Conservation (phyloP, 2,329 filamentous ascomycete species). For the Lomentospora prolificans region DNA sequence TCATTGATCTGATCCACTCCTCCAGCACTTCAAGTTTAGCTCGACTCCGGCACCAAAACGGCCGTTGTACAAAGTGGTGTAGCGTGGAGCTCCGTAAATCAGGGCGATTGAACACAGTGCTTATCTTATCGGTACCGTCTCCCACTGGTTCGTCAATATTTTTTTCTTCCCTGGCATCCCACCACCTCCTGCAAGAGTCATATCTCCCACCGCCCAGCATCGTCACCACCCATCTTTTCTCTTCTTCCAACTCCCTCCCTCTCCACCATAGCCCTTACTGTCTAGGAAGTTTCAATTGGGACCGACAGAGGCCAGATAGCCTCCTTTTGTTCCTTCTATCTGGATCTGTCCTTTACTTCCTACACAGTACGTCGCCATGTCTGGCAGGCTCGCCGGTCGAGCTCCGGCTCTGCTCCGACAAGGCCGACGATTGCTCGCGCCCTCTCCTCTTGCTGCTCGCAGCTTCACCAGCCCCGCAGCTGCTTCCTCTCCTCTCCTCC, state of each 20-base stretch:
- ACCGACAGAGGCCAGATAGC: neutral
- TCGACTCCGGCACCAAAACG: neutral
- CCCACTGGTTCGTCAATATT: conserved; percentile 7
- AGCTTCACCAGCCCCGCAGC: conserved; percentile 25
- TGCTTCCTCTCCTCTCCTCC: neutral
- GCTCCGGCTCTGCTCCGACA: conserved; percentile 49
- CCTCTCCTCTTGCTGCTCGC: conserved; percentile 26
- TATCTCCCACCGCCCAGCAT: conserved; percentile 2
- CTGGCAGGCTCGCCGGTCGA: conserved; percentile 40
- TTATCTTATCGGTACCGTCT: conserved; percentile 9
- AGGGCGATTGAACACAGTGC: neutral
- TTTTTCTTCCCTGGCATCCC: conserved; percentile 11
- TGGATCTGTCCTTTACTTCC: neutral
- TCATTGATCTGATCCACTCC: too few species aligned
- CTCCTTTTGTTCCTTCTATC: neutral
- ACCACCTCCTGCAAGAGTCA: conserved; percentile 13
- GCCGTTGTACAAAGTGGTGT: too few species aligned
- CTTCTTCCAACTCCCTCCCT: neutral
- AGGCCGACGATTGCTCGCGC: conserved; percentile 35
- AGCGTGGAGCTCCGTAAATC: neutral
- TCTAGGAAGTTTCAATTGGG: conserved; percentile 8
- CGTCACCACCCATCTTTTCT: neutral
- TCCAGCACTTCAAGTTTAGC: neutral
- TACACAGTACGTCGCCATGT: conserved; percentile 17
- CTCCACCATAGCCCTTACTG: neutral